These are phyloP conservation scores for Aspergillus ostianus DNA, from an alignment of 495 filamentous ascomycete genomes.

Conservation along the genomic window DNA sequence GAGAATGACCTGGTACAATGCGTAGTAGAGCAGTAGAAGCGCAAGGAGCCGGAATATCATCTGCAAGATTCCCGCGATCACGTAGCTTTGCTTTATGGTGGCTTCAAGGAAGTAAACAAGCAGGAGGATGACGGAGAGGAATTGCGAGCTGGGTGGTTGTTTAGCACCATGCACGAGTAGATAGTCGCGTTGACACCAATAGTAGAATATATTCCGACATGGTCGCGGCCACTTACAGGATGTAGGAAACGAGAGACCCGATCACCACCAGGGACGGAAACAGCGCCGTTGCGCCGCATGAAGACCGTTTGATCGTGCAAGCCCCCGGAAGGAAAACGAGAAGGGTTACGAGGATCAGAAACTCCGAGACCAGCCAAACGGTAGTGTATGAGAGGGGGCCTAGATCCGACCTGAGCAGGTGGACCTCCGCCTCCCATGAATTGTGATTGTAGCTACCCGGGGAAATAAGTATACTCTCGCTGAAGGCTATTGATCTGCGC, in stretches of 20 bases:
- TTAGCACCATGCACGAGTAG: no score
- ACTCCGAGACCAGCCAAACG: conserved; percentile 17
- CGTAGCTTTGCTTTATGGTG: conserved; percentile 22
- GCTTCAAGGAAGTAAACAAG: conserved; percentile 19
- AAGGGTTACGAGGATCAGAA: conserved; percentile 19
- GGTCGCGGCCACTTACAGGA: conserved; percentile 1
- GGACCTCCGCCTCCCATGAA: not conserved
- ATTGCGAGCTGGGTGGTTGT: not conserved
- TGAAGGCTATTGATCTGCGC: not conserved
- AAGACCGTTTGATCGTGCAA: conserved; percentile 19
- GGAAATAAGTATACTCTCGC: not conserved
- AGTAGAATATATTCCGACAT: not conserved
- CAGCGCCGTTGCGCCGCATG: not conserved
- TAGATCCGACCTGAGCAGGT: not conserved
- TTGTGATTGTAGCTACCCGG: not conserved
- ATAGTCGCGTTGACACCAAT: no score
- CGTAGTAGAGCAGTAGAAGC: conserved; percentile 17
- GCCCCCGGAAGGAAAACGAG: conserved; percentile 23
- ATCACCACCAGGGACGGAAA: not conserved
- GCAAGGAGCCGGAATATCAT: conserved; percentile 19
- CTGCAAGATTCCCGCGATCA: conserved; percentile 22
- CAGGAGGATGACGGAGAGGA: conserved; percentile 9
- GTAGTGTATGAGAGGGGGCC: not conserved
- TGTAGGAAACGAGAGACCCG: not conserved
- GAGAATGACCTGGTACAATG: conserved; percentile 18